phyloP scores from a whole-genome alignment of 75 land plant species.

The Ceratopteris richardii region DNA sequence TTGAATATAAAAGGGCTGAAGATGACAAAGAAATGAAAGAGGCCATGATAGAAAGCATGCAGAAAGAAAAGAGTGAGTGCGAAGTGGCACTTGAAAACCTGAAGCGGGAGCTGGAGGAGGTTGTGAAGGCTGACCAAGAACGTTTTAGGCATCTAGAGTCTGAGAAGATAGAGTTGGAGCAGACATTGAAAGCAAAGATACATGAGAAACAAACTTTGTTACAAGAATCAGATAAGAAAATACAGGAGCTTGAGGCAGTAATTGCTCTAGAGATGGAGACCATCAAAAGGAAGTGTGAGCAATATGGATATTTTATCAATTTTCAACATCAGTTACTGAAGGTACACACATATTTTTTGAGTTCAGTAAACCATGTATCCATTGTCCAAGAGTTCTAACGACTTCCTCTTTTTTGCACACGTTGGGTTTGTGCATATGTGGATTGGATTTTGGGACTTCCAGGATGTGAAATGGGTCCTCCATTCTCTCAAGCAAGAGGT shows the following conservation, averaged over 20 bases:
- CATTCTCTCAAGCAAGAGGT: slow-evolving; percentile 30
- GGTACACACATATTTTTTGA: too few relatives aligned
- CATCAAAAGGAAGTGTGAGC: slow-evolving; percentile 39
- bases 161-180: slow-evolving; percentile 31
- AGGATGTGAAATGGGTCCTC: slow-evolving; percentile 40
- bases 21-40: slow-evolving; percentile 49
- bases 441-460: slow-evolving; percentile 4
- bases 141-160: slow-evolving; percentile 33
- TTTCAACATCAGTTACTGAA: slow-evolving; percentile 32
- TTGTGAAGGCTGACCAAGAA: slow-evolving; percentile 34
- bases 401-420: too few relatives aligned
- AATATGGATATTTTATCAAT: slow-evolving; percentile 29
- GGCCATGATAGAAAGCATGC: slow-evolving; percentile 27
- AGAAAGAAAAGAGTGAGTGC: slow-evolving; percentile 42
- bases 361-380: too few relatives aligned
- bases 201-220: slow-evolving; percentile 41
- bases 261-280: slow-evolving; percentile 28
- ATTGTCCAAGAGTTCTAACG: too few relatives aligned
- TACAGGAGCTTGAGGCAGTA: slow-evolving; percentile 46
- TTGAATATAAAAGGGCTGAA: slow-evolving; percentile 39
- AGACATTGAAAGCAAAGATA: slow-evolving; percentile 29
- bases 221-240: slow-evolving; percentile 39
- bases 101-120: slow-evolving; percentile 44
- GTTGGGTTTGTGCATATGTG: background rate
- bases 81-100: slow-evolving; percentile 29